Conservation (phyloP, 345 rosid genomes). For the Salix exigua region DNA sequence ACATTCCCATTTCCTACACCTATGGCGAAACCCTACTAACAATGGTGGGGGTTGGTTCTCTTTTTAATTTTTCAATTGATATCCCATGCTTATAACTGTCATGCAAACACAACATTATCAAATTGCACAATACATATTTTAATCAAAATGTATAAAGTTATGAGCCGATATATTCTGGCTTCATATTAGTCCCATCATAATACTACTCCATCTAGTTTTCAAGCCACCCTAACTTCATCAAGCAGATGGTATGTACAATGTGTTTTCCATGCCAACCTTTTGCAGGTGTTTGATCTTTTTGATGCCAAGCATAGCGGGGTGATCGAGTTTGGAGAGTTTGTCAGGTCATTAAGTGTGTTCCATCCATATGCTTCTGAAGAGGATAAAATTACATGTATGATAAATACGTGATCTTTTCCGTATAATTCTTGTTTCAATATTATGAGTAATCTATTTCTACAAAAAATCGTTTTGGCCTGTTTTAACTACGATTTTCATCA, state of each 20-base stretch:
- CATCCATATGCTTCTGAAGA: conserved; percentile 52
- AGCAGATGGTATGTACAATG: background rate
- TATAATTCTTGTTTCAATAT: background rate
- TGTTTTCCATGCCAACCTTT: conserved; percentile 8
- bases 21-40: no score
- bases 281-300: conserved; percentile 58
- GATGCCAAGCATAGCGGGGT: conserved; percentile 60
- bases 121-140: no score
- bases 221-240: background rate
- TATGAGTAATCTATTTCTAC: background rate
- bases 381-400: conserved; percentile 54
- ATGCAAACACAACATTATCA: no score
- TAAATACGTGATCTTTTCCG: background rate
- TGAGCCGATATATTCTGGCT: background rate
- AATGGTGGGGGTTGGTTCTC: no score
- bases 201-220: background rate
- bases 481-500: background rate
- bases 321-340: conserved; percentile 70
- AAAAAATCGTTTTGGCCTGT: background rate
- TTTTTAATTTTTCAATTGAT: no score
- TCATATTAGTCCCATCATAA: background rate
- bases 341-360: conserved; percentile 57
- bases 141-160: background rate
- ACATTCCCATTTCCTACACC: no score
- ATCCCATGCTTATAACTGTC: no score